These are phyloP conservation scores for Fomitopsis pinicola DNA, from an alignment of 1,284 basidiomycete species.

Conservation along the genomic window DNA sequence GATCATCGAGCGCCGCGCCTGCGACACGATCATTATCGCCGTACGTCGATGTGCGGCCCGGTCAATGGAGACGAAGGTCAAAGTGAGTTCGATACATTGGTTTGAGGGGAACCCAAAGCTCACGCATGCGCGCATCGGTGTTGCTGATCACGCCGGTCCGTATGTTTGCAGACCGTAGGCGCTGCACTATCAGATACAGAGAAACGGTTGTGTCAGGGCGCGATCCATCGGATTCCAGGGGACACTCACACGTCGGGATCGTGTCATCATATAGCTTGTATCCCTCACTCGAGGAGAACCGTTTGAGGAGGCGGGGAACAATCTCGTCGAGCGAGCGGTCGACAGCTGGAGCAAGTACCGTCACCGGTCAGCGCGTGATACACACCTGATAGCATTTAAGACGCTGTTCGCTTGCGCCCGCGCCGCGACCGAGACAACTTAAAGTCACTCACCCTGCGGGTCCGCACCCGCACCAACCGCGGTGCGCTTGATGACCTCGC, in stretches of 20 bases:
- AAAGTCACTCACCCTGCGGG: constrained; percentile 38
- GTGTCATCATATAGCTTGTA: constrained; percentile 66
- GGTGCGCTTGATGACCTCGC: constrained; percentile 64
- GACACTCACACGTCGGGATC: constrained; percentile 50
- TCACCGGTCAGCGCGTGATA: background rate
- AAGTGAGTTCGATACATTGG: background rate
- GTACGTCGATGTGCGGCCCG: background rate
- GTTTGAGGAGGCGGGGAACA: constrained; percentile 49
- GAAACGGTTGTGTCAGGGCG: background rate
- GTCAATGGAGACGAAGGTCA: background rate
- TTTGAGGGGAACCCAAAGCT: constrained; percentile 16
- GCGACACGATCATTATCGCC: background rate
- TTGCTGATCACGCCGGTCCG: constrained; percentile 65
- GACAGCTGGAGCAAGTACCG: constrained; percentile 36
- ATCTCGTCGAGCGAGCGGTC: constrained; percentile 47
- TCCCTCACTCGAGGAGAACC: constrained; percentile 67
- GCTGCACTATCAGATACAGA: constrained; percentile 36
- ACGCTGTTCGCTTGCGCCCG: constrained; percentile 1
- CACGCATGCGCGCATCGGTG: constrained; percentile 65
- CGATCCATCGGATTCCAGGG: background rate
- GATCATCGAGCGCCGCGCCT: constrained; percentile 52
- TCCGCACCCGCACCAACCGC: constrained; percentile 70
- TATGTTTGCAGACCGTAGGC: constrained; percentile 41
- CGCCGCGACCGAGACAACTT: background rate
- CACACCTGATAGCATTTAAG: background rate